Evolutionary conservation across 345 rosid genomes (phyloP).

Genomic region (Sonneratia caseolaris): DNA sequence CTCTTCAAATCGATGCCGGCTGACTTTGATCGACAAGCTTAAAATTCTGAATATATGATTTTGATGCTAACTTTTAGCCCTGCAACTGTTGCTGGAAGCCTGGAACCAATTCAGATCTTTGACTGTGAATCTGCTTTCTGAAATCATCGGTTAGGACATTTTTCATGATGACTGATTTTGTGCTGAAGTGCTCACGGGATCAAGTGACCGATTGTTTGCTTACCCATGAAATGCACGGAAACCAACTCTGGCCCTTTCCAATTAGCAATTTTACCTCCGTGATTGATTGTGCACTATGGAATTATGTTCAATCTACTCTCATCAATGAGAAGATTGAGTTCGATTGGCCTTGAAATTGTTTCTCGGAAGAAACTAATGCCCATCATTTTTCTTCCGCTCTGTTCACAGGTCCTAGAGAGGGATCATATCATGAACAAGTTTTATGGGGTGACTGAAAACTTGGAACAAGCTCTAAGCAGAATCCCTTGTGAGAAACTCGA

Average conservation of each 20-base stretch:
- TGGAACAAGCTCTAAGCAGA: slow-evolving; percentile 67
- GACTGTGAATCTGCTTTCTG: background rate
- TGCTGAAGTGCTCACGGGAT: background rate
- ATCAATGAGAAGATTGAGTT: background rate
- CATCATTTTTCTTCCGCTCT: slow-evolving; percentile 7
- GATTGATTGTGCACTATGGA: background rate
- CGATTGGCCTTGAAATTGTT: background rate
- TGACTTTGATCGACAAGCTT: background rate
- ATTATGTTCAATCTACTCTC: background rate
- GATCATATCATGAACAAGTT: slow-evolving; percentile 57
- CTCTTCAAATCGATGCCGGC: background rate
- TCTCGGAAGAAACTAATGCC: background rate
- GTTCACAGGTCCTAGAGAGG: slow-evolving; percentile 72
- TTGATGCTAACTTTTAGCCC: background rate
- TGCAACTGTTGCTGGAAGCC: background rate
- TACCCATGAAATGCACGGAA: background rate
- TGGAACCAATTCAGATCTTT: background rate
- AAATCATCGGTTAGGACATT: background rate
- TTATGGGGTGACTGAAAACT: slow-evolving; percentile 48
- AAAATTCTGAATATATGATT: background rate
- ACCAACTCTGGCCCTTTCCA: background rate
- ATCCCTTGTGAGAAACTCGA: slow-evolving; percentile 64
- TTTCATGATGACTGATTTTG: background rate
- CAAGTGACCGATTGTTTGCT: background rate
- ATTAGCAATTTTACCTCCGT: background rate